These are phyloP conservation scores for Pseudomassariella vexata DNA, from an alignment of 2,329 filamentous ascomycete species.

Conservation along the genomic window DNA sequence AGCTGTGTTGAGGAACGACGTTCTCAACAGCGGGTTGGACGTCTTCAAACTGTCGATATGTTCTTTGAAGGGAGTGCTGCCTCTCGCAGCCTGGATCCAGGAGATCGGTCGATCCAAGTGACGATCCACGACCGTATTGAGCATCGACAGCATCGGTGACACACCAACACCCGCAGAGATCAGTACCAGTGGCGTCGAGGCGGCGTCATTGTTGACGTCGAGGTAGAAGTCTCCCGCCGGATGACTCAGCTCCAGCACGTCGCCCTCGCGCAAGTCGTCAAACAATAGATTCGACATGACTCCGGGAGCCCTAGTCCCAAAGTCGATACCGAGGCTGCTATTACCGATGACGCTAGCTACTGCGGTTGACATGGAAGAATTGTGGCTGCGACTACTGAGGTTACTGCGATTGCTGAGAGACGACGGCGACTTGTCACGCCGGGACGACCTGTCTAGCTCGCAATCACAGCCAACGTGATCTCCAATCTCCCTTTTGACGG, in stretches of 20 bases:
- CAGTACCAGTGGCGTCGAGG: conserved; percentile 47
- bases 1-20: conserved; percentile 45
- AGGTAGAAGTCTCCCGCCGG: conserved; percentile 59
- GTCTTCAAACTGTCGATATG: conserved; percentile 40
- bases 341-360: conserved; percentile 24
- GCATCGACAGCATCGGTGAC: conserved; percentile 55
- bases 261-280: conserved; percentile 53
- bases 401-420: no score
- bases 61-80: conserved; percentile 45
- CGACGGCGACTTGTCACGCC: neutral
- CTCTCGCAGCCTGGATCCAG: conserved; percentile 54
- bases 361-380: conserved; percentile 11
- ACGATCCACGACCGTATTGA: conserved; percentile 45
- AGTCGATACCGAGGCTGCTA: conserved; percentile 23
- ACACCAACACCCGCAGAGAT: conserved; percentile 57
- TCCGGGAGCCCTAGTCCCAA: conserved; percentile 37
- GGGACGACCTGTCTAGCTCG: neutral
- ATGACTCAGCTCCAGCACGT: conserved; percentile 59
- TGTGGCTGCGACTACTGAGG: conserved; percentile 4
- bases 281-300: conserved; percentile 67
- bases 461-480: conserved; percentile 25
- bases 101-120: conserved; percentile 43
- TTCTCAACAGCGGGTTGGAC: conserved; percentile 27
- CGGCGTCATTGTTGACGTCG: conserved; percentile 31
- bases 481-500: conserved; percentile 61